A percentile compares a stretch with the other conserved stretches of the same genome.
These are phyloP conservation scores for Debaryomycetaceae sp. DNA, from an alignment of 1,139 yeast species.

Conservation along the genomic window DNA sequence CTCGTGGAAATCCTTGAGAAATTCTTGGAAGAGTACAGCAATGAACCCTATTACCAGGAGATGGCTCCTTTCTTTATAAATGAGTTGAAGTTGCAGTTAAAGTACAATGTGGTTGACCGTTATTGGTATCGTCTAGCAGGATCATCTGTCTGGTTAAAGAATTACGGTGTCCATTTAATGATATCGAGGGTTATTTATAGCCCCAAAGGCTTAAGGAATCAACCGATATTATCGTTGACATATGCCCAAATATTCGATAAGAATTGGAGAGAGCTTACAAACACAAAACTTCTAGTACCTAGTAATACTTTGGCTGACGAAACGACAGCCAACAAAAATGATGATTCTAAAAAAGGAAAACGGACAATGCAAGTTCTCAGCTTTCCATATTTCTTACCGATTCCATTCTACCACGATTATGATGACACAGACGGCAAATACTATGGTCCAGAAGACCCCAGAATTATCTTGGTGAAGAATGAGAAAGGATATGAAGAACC, in stretches of 20 bases:
- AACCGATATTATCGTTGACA: constrained; percentile 30
- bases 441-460: constrained; percentile 45
- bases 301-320: constrained; percentile 12
- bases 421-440: constrained; percentile 17
- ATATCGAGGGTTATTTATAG: constrained; percentile 33
- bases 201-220: constrained; percentile 25
- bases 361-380: constrained; percentile 12
- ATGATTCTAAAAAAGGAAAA: constrained; percentile 6
- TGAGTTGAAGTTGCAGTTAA: constrained; percentile 22
- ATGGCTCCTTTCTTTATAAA: constrained; percentile 23
- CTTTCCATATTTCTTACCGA: constrained; percentile 31
- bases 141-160: constrained; percentile 38
- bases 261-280: constrained; percentile 35
- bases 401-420: constrained; percentile 32
- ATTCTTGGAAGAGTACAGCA: constrained; percentile 13
- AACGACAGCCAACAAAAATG: not conserved
- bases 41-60: constrained; percentile 21
- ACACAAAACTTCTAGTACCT: constrained; percentile 33
- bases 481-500: constrained; percentile 35
- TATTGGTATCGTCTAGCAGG: constrained; percentile 40
- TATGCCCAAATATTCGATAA: constrained; percentile 37
- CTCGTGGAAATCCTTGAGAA: constrained; percentile 15
- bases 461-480: constrained; percentile 31
- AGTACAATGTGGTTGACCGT: constrained; percentile 23
- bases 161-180: constrained; percentile 37